Evolutionary conservation across 352 stramenopile species (phyloP), one percentile per base, ranked within the genome.

Genomic region (Lagenidium sp.): DNA sequence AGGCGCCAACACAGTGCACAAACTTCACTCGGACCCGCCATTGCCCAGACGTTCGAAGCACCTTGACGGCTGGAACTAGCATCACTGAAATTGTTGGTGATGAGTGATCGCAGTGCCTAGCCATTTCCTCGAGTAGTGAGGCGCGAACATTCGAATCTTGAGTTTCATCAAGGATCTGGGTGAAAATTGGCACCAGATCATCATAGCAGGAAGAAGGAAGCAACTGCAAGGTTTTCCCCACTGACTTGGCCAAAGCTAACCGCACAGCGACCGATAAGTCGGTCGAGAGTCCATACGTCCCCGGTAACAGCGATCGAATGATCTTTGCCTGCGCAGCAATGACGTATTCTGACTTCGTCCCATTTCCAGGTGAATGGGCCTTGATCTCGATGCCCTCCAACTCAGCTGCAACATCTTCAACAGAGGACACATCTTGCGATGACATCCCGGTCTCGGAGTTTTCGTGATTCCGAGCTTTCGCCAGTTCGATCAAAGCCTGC

Each of bases 11-110:
- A 40, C 82, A 89, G 53, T 94, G 68, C 29, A 90, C 76, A 60
- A 84, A 91, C 39, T 90, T 88, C 19, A 94, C 70, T 16, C 82
- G 82, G 18, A 90, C 73, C 39, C 82, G 77, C 82, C 82, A 94
- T 45, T 85, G 70, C 11, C 61, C 48, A n/a, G 79, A 89, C 25
- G 68, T 62, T 23, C 58, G 60, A 8, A 92, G 60, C 6, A 70
- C 67, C 49, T 85, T 66, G 41, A 92, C 70, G 5, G 68, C 73
- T 0, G 79, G 69, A 18, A 88, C 70, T 38, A 85, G 75, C 69
- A 88, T 82, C 25, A 65, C 55, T 13, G 64, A 60, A 16, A 94
- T 58, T 28, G 66, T 72, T 37, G 86, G 68, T 1, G 75, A 72
- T 6, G 69, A 75, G 18, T 61, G 80, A 28, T 87, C 71, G 41